These are phyloP conservation scores for Hymenotorrendiella dingleyae DNA, from an alignment of 2,329 filamentous ascomycete genomes.

Conservation along the genomic window DNA sequence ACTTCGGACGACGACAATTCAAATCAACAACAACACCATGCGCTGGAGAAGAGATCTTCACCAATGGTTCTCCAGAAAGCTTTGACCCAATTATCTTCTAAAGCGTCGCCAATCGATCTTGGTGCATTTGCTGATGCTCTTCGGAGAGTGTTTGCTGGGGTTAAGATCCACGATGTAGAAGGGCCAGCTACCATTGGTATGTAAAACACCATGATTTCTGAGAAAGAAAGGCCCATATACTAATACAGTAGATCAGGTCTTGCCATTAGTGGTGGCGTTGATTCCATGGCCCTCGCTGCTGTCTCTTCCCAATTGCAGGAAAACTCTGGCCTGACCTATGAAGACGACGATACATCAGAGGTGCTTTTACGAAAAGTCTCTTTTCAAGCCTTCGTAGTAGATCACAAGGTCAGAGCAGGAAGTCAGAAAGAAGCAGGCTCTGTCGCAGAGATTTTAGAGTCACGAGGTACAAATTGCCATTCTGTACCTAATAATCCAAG, in stretches of 20 bases:
- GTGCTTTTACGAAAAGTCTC: slow-evolving; percentile 42
- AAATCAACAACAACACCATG: neutral
- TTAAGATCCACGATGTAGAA: too few species aligned
- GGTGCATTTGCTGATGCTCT: neutral
- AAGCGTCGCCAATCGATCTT: neutral
- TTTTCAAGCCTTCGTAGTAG: slow-evolving; percentile 46
- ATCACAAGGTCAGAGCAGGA: slow-evolving; percentile 50
- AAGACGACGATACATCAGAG: neutral
- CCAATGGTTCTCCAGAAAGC: too few species aligned
- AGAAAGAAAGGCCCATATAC: too few species aligned
- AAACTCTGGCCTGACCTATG: neutral
- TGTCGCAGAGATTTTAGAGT: slow-evolving; percentile 35
- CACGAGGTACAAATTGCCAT: too few species aligned
- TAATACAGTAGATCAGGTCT: slow-evolving; percentile 44
- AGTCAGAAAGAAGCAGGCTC: slow-evolving; percentile 46
- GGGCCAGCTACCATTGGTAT: too few species aligned
- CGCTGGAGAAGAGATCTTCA: too few species aligned
- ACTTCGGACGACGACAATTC: too few species aligned
- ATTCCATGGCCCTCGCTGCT: slow-evolving; percentile 92
- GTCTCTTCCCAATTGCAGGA: slow-evolving; percentile 51
- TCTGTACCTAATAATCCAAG: too few species aligned
- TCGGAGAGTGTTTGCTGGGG: neutral
- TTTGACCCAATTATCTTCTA: too few species aligned
- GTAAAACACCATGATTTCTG: too few species aligned
- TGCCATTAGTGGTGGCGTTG: slow-evolving; percentile 86